Conservation (phyloP, 345 rosid genomes). For the Arabidopsis thaliana region DNA sequence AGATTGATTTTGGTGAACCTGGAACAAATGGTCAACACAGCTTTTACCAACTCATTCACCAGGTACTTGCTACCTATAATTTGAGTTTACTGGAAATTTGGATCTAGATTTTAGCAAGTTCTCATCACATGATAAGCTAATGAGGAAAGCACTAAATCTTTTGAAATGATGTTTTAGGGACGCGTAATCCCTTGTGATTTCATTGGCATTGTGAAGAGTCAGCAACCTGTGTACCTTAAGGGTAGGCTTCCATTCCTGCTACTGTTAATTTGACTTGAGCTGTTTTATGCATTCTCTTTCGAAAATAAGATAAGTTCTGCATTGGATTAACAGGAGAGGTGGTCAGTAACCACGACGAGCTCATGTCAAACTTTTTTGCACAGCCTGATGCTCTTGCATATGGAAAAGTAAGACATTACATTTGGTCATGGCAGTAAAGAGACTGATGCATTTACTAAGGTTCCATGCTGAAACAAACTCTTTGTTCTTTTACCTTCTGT, state of each 20-base stretch:
- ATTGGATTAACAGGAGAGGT: constrained; percentile 67
- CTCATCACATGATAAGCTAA: not conserved
- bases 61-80: constrained; percentile 52
- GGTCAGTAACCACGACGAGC: constrained; percentile 96
- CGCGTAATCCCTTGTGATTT: constrained; percentile 95
- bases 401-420: constrained; percentile 72
- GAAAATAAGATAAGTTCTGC: constrained; percentile 8
- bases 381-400: constrained; percentile 99
- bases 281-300: not conserved
- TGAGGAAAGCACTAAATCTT: constrained; percentile 9
- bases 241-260: constrained; percentile 49
- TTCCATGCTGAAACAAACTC: constrained; percentile 26
- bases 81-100: not conserved
- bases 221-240: constrained; percentile 89
- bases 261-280: not conserved
- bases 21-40: constrained; percentile 99
- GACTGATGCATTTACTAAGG: constrained; percentile 14
- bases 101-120: constrained; percentile 1
- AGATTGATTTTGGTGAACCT: constrained; percentile 98
- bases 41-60: constrained; percentile 98
- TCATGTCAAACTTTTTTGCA: constrained; percentile 98
- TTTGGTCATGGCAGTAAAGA: constrained; percentile 2
- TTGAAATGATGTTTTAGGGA: constrained; percentile 55
- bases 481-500: constrained; percentile 32
- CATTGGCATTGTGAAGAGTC: constrained; percentile 85